Percentiles rank a stretch among this genome's conserved stretches.
Conservation (phyloP, 768 basidiomycete genomes). For the Suillus cothurnatus region DNA sequence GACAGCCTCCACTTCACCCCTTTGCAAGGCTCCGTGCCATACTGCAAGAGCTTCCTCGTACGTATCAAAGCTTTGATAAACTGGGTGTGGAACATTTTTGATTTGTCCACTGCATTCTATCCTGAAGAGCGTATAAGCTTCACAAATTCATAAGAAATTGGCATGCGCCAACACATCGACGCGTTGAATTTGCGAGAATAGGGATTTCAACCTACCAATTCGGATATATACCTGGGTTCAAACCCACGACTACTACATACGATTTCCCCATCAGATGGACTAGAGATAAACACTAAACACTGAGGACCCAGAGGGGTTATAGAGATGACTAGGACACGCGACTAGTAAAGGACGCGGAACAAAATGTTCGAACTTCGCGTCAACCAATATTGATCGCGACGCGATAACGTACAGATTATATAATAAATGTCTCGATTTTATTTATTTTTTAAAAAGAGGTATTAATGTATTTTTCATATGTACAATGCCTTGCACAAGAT, state of each 20-base stretch:
- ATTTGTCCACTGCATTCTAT: slow-evolving; percentile 46
- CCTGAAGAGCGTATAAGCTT: slow-evolving; percentile 36
- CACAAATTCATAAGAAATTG: slow-evolving; percentile 15
- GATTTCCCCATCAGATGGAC: slow-evolving; percentile 23
- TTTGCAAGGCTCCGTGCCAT: slow-evolving; percentile 31
- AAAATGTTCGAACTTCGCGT: neutral
- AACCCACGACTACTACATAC: slow-evolving; percentile 33
- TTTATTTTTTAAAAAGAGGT: neutral
- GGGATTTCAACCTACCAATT: slow-evolving; percentile 23
- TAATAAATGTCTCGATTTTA: neutral
- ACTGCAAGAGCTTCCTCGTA: slow-evolving; percentile 42
- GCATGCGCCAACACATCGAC: slow-evolving; percentile 33
- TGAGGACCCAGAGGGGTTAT: neutral
- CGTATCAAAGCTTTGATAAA: slow-evolving; percentile 45
- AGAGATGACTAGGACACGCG: neutral
- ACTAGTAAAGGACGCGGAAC: neutral
- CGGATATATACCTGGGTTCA: slow-evolving; percentile 31
- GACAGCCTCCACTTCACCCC: slow-evolving; percentile 29
- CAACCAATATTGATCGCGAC: slow-evolving; percentile 4
- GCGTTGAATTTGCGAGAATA: slow-evolving; percentile 11
- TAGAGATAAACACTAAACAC: neutral
- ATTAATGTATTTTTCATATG: neutral
- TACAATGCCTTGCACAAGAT: neutral
- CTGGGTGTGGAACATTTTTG: slow-evolving; percentile 42
- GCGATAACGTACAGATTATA: too few species aligned